These are phyloP conservation scores for Penicillium sp. DNA, from an alignment of 2,329 filamentous ascomycete species.

Conservation along the genomic window DNA sequence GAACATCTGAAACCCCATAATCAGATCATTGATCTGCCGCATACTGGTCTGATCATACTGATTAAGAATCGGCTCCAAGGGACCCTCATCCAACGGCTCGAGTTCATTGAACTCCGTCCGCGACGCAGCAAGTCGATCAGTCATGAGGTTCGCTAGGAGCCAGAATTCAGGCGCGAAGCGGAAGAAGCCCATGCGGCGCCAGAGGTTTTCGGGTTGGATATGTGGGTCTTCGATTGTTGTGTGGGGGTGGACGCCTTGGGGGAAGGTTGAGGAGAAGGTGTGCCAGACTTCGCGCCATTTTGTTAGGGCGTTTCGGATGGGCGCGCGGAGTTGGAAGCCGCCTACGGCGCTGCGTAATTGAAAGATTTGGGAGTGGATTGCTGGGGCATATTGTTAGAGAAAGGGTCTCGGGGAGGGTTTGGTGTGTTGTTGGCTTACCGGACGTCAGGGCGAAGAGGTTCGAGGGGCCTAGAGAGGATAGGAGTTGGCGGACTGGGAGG, in stretches of 20 bases:
- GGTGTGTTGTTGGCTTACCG: slow-evolving; percentile 8
- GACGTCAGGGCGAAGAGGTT: slow-evolving; percentile 30
- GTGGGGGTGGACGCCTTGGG: slow-evolving; percentile 3
- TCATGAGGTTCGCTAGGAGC: slow-evolving; percentile 35
- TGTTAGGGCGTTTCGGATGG: slow-evolving; percentile 30
- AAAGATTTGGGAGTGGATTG: slow-evolving; percentile 33
- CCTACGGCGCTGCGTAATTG: slow-evolving; percentile 37
- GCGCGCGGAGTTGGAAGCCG: slow-evolving; percentile 24
- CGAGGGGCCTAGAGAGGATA: slow-evolving; percentile 23
- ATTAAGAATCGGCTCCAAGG: slow-evolving; percentile 30
- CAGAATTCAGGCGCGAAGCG: slow-evolving; percentile 37
- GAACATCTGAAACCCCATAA: slow-evolving; percentile 35
- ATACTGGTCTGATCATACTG: slow-evolving; percentile 43
- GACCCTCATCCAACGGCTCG: slow-evolving; percentile 9
- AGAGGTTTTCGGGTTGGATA: slow-evolving; percentile 27
- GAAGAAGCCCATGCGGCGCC: slow-evolving; percentile 37
- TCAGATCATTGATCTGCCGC: slow-evolving; percentile 41
- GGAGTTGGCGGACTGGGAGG: slow-evolving; percentile 5
- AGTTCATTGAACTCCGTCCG: slow-evolving; percentile 3
- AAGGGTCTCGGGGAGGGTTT: not conserved
- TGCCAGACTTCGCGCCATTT: slow-evolving; percentile 28
- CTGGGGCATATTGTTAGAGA: not conserved
- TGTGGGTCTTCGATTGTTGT: slow-evolving; percentile 12
- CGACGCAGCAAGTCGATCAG: slow-evolving; percentile 20
- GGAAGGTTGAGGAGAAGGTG: slow-evolving; percentile 7